These are phyloP conservation scores for Ceratopteris richardii DNA, from an alignment of 75 land plant genomes.

Conservation along the genomic window DNA sequence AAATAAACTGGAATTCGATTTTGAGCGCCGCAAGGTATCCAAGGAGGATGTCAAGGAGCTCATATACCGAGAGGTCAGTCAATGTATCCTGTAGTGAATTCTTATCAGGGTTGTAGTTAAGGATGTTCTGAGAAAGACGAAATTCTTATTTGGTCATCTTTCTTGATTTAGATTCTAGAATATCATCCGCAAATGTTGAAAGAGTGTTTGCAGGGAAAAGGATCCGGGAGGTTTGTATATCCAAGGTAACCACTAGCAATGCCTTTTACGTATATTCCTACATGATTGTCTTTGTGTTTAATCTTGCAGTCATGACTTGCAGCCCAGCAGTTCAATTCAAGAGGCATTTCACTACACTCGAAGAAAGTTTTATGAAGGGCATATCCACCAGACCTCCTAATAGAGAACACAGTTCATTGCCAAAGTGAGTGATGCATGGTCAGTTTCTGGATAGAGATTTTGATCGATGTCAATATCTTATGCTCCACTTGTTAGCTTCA, in stretches of 20 bases:
- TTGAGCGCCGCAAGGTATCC: constrained; percentile 83
- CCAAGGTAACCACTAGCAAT: constrained; percentile 21
- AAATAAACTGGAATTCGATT: constrained; percentile 94
- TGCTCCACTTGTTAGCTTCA: no score
- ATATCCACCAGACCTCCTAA: constrained; percentile 32
- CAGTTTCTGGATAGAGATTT: background rate
- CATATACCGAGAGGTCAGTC: constrained; percentile 66
- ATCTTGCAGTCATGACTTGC: constrained; percentile 1
- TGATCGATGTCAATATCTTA: background rate
- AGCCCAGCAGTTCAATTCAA: constrained; percentile 97
- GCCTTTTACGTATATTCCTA: no score
- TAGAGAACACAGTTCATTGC: constrained; percentile 91
- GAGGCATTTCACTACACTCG: constrained; percentile 88
- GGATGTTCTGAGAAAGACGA: no score
- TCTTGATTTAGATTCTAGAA: constrained; percentile 23
- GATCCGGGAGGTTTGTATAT: constrained; percentile 32
- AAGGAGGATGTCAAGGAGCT: constrained; percentile 93
- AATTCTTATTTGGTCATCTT: no score
- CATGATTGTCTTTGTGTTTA: background rate
- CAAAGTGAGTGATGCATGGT: constrained; percentile 44
- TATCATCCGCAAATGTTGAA: constrained; percentile 43
- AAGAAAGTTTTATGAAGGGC: constrained; percentile 28
- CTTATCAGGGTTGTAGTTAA: no score
- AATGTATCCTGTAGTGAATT: background rate
- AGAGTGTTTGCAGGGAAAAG: constrained; percentile 28